Evolutionary conservation across 2,329 filamentous ascomycete genomes (phyloP).

Genomic region (Trichocomaceae sp.): DNA sequence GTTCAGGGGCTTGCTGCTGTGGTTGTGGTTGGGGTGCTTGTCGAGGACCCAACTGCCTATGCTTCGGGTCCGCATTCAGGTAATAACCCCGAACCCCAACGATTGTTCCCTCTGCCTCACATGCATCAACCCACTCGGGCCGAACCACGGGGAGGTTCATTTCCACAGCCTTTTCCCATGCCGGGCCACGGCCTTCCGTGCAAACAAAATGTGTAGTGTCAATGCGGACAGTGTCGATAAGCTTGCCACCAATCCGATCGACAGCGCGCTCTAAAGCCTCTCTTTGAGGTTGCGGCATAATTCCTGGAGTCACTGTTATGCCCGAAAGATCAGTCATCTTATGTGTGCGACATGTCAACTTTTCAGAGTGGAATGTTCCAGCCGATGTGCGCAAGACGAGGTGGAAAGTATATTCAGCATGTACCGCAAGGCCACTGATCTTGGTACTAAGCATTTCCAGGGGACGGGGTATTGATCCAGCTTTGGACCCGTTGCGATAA

Average conservation of each 20-base stretch:
- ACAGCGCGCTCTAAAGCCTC: constrained; percentile 70
- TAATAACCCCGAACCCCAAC: constrained; percentile 95
- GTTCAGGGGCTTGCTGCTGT: constrained; percentile 1
- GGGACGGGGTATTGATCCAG: constrained; percentile 85
- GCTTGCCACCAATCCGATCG: constrained; percentile 83
- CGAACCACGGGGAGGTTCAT: constrained; percentile 97
- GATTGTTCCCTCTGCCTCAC: constrained; percentile 84
- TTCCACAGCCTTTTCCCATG: constrained; percentile 95
- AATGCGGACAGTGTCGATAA: constrained; percentile 84
- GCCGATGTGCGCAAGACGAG: constrained; percentile 84
- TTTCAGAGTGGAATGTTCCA: constrained; percentile 77
- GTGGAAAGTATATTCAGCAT: constrained; percentile 93
- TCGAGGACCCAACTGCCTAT: constrained; percentile 45
- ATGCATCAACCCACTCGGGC: constrained; percentile 96
- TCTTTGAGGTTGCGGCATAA: constrained; percentile 66
- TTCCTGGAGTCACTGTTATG: constrained; percentile 86
- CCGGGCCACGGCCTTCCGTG: constrained; percentile 78
- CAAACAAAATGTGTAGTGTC: constrained; percentile 99
- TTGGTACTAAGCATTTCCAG: constrained; percentile 89
- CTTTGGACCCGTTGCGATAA: constrained; percentile 94
- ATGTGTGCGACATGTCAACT: constrained; percentile 80
- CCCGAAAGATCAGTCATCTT: constrained; percentile 98
- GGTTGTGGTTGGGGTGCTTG: constrained; percentile 23
- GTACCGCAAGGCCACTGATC: constrained; percentile 91
- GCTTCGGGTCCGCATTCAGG: constrained; percentile 71